Base-by-base conservation (phyloP, 805 yeast genomes). In the Cyberlindnera mrakii region DNA sequence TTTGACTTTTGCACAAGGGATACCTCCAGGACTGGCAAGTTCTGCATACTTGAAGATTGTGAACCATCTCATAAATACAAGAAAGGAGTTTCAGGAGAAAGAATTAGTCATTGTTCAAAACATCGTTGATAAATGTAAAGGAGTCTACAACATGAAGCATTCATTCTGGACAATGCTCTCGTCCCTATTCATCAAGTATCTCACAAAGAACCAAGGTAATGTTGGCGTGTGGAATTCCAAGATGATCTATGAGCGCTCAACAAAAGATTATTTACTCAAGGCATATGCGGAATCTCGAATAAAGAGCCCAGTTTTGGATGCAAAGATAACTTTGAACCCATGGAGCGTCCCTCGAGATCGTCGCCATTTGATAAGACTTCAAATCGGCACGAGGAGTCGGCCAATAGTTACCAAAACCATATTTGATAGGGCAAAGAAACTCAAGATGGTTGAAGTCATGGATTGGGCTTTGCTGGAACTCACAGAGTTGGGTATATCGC, bases 121-220 rank as follows among this genome's bases (percentile, higher is more conserved):
- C 14, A 38, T 55, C 31, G 9, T 52, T 8, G 37, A 42, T 9
- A 53, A 43, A 14, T 43, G 50, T 39, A 9, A 19, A 5, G 37
- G 37, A 9, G 42, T 41, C 11, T 35, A 44, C 6, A 41, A 46
- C 13, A 5, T 45, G 17, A 41, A 35, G 6, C 30, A 18, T 9
- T n/a, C 14, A 4, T 55, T 55, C 31, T 53, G 59, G 59, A 46
- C 44, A 23, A 44, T 51, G 50, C 18, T 55, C 5, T 41, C 51
- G 2, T 48, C 58, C 13, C 16, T 49, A 18, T 55, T 41, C 35
- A 39, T 55, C 43, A 52, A 52, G 27, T 44, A 49, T 39, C 20
- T 49, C n/a, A 34, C 50, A 9, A 45, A 44, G 41, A 46, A 42
- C 19, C 29, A 33, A 18, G 42, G 43, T 4, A 15, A n/a, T 3